phyloP scores from a whole-genome alignment of 1,284 basidiomycete species.

The Leccinum subatratum region DNA sequence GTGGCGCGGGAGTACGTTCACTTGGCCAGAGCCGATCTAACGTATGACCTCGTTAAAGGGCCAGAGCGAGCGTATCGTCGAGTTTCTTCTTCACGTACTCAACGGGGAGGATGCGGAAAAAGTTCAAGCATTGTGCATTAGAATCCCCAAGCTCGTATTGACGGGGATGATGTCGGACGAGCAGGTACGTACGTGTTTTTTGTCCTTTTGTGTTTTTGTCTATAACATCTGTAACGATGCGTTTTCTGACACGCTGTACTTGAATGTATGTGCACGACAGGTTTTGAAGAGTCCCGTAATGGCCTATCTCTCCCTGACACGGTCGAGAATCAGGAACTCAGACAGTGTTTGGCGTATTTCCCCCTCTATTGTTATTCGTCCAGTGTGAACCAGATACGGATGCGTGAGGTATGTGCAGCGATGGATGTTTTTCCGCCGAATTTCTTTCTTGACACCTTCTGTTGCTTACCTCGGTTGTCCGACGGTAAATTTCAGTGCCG shows the following conservation, averaged over 20 bases:
- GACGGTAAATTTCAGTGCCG: conserved; percentile 67
- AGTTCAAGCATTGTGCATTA: conserved; percentile 79
- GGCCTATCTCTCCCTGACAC: conserved; percentile 86
- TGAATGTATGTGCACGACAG: conserved; percentile 37
- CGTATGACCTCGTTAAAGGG: too few species aligned
- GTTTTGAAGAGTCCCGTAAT: conserved; percentile 76
- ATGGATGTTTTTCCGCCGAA: conserved; percentile 41
- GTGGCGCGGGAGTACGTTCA: too few species aligned
- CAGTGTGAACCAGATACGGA: conserved; percentile 69
- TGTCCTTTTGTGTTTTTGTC: not conserved
- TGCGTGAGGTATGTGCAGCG: conserved; percentile 52
- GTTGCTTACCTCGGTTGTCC: not conserved
- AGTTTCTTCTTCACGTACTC: conserved; percentile 73
- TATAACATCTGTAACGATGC: not conserved
- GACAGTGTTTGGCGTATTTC: conserved; percentile 95
- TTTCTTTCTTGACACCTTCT: not conserved
- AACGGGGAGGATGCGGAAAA: conserved; percentile 71
- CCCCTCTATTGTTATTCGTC: conserved; percentile 91
- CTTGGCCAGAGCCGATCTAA: too few species aligned
- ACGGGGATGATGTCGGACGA: conserved; percentile 78
- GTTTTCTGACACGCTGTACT: not conserved
- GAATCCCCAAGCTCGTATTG: conserved; percentile 89
- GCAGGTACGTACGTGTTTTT: conserved; percentile 52
- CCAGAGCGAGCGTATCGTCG: conserved; percentile 32
- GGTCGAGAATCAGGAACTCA: conserved; percentile 76